phyloP scores from a whole-genome alignment of 352 stramenopile genomes.

The Thraustotheca clavata region DNA sequence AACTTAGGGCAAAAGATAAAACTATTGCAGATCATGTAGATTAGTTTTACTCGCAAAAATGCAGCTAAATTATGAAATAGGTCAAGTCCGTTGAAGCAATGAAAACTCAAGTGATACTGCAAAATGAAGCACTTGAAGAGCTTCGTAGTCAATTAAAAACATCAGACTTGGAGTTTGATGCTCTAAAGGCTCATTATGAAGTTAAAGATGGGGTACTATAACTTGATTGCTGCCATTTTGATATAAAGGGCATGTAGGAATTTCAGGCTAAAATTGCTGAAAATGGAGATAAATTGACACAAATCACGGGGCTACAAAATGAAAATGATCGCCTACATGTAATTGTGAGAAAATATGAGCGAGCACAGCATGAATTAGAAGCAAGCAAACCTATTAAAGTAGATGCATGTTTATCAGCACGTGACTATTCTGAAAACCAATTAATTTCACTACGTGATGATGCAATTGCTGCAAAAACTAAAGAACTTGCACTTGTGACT shows the following conservation, averaged over 20 bases:
- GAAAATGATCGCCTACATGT: conserved; percentile 13
- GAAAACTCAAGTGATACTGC: not conserved
- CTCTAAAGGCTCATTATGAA: conserved; percentile 45
- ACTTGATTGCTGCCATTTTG: not conserved
- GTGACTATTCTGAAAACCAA: conserved; percentile 64
- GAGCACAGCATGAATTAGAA: conserved; percentile 33
- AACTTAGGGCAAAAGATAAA: not conserved
- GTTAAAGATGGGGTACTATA: conserved; percentile 29
- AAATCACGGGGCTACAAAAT: not conserved
- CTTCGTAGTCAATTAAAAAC: conserved; percentile 41
- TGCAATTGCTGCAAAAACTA: conserved; percentile 52
- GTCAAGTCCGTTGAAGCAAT: not conserved
- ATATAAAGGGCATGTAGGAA: not conserved
- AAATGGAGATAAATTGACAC: not conserved
- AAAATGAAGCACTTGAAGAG: conserved; percentile 27
- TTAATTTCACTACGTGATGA: conserved; percentile 68
- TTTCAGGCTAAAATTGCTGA: not conserved
- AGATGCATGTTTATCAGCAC: conserved; percentile 60
- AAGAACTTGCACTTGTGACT: conserved; percentile 60
- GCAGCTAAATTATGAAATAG: not conserved
- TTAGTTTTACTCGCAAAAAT: not conserved
- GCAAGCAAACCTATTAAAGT: conserved; percentile 26
- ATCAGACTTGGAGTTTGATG: conserved; percentile 59
- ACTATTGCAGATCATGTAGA: not conserved
- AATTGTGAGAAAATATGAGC: conserved; percentile 25